Evolutionary conservation across 139 green algal species (phyloP).

Genomic region (Zygnema cylindricum): DNA sequence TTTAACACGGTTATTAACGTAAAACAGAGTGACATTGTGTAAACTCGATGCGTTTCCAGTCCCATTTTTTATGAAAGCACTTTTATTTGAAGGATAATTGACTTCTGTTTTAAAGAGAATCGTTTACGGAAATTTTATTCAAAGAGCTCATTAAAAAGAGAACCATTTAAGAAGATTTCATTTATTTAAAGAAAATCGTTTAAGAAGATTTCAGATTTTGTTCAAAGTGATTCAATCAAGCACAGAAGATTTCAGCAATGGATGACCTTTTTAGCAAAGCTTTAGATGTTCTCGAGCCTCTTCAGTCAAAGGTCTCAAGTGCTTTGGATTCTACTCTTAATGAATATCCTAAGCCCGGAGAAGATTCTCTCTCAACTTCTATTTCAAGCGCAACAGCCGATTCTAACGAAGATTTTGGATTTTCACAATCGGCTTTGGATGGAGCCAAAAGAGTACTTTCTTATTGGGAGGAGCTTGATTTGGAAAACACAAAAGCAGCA

Average conservation of each 20-base stretch:
- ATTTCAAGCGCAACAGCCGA: neutral
- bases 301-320: conserved; percentile 37
- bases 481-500: conserved; percentile 76
- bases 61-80: no score
- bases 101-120: no score
- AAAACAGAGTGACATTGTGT: no score
- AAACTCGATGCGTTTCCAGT: no score
- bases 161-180: no score
- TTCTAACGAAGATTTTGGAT: neutral
- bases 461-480: conserved; percentile 67
- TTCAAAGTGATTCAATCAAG: no score
- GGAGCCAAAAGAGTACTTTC: conserved; percentile 30
- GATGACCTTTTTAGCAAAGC: conserved; percentile 47
- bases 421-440: conserved; percentile 16
- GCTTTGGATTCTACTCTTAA: conserved; percentile 45
- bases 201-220: no score
- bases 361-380: neutral
- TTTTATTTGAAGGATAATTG: no score
- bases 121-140: no score
- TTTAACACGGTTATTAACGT: no score
- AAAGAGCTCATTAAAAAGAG: no score
- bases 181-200: no score
- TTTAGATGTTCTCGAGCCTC: conserved; percentile 33
- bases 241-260: conserved; percentile 37
- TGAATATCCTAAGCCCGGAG: conserved; percentile 43